Evolutionary conservation across 2,329 filamentous ascomycete species (phyloP).

Genomic region (Dactylellina leptospora): DNA sequence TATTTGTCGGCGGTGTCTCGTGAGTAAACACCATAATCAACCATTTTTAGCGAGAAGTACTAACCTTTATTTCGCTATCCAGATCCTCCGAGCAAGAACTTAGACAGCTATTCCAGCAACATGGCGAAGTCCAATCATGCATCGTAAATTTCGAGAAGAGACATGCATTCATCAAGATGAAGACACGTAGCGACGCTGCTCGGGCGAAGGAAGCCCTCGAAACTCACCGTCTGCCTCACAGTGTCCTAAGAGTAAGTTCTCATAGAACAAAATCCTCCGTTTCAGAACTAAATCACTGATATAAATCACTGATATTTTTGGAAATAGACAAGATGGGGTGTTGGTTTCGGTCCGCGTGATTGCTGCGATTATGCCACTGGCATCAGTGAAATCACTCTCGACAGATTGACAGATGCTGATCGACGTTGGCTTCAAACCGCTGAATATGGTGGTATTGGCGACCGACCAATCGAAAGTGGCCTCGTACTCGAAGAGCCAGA

Average conservation of each 20-base stretch:
- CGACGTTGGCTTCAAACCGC: slow-evolving; percentile 96
- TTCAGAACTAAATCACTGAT: too few species aligned
- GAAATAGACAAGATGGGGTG: slow-evolving; percentile 87
- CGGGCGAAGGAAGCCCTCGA: slow-evolving; percentile 88
- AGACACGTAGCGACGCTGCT: slow-evolving; percentile 84
- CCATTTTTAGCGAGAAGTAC: slow-evolving; percentile 56
- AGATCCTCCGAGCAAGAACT: slow-evolving; percentile 83
- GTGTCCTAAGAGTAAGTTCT: slow-evolving; percentile 74
- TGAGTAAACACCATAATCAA: slow-evolving; percentile 64
- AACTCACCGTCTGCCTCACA: slow-evolving; percentile 74
- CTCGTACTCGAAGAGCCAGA: slow-evolving; percentile 96
- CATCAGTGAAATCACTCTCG: slow-evolving; percentile 90
- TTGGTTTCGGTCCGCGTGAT: slow-evolving; percentile 94
- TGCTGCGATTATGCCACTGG: slow-evolving; percentile 95
- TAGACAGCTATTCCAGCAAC: slow-evolving; percentile 79
- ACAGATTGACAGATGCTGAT: slow-evolving; percentile 92
- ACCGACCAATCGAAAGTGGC: slow-evolving; percentile 78
- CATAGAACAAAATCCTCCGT: background rate
- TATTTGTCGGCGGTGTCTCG: slow-evolving; percentile 96
- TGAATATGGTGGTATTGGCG: slow-evolving; percentile 90
- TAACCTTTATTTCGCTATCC: slow-evolving; percentile 50
- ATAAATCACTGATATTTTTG: slow-evolving; percentile 26
- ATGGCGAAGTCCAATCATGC: slow-evolving; percentile 91
- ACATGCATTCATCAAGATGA: slow-evolving; percentile 99
- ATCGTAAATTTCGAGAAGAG: slow-evolving; percentile 98